Evolutionary conservation across 164 flowering plant species (phyloP).

Genomic region (Vitis cinerea): DNA sequence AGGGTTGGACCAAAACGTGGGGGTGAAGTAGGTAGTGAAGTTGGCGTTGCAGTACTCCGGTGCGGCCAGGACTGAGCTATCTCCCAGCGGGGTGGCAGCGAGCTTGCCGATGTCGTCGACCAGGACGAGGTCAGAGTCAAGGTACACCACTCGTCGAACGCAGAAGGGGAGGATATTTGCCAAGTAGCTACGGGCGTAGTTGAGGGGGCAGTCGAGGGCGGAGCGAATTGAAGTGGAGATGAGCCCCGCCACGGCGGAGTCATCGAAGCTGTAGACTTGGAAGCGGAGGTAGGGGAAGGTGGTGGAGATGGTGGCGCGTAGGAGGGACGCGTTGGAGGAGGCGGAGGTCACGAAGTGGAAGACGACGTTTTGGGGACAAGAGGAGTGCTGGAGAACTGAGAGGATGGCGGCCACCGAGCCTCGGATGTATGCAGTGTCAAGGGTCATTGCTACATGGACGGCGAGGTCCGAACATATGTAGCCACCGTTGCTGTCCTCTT

Average conservation of each 20-base stretch:
- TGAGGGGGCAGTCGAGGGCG: constrained; percentile 80
- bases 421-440: constrained; percentile 68
- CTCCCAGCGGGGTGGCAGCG: constrained; percentile 49
- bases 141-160: constrained; percentile 69
- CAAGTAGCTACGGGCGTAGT: constrained; percentile 79
- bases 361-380: constrained; percentile 69
- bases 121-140: constrained; percentile 77
- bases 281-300: constrained; percentile 74
- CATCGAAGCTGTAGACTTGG: constrained; percentile 46
- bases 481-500: background rate
- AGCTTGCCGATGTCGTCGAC: constrained; percentile 80
- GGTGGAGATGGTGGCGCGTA: constrained; percentile 34
- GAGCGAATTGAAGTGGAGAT: constrained; percentile 83
- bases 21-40: constrained; percentile 77
- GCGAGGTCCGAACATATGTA: constrained; percentile 37
- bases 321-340: constrained; percentile 29
- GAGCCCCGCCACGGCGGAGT: constrained; percentile 49
- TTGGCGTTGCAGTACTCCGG: constrained; percentile 90
- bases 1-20: constrained; percentile 73
- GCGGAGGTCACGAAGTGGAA: constrained; percentile 73
- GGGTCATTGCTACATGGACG: constrained; percentile 83
- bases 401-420: constrained; percentile 87
- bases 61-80: constrained; percentile 60
- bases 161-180: constrained; percentile 61
- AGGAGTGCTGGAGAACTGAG: constrained; percentile 81